Evolutionary conservation across 2,329 filamentous ascomycete species (phyloP).

Genomic region (Aspergillus texensis): DNA sequence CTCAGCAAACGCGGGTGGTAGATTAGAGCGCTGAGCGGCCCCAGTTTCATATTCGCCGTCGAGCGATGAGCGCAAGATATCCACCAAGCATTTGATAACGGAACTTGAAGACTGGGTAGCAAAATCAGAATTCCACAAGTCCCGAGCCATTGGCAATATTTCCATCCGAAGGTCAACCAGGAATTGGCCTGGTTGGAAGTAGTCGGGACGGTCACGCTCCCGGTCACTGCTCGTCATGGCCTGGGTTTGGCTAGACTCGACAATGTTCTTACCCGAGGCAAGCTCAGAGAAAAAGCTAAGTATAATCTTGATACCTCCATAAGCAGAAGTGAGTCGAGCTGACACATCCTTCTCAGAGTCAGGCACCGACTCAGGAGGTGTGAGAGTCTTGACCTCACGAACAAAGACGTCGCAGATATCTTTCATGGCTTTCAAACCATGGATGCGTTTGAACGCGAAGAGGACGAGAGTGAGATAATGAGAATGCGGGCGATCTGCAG

Average conservation of each 20-base stretch:
- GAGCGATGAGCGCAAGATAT: constrained; percentile 78
- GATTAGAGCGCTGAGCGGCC: constrained; percentile 65
- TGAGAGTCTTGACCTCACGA: constrained; percentile 56
- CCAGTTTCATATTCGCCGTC: constrained; percentile 74
- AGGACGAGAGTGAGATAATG: constrained; percentile 71
- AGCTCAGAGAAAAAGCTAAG: constrained; percentile 78
- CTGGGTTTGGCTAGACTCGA: constrained; percentile 70
- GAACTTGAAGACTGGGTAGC: constrained; percentile 78
- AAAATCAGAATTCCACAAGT: constrained; percentile 83
- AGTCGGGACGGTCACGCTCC: constrained; percentile 60
- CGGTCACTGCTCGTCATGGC: constrained; percentile 56
- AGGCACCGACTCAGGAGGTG: constrained; percentile 45
- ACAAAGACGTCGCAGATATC: constrained; percentile 71
- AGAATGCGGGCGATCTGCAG: constrained; percentile 54
- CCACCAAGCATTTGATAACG: constrained; percentile 77
- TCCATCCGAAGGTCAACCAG: constrained; percentile 82
- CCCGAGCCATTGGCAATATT: constrained; percentile 73
- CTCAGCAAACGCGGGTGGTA: constrained; percentile 52
- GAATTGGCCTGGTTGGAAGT: constrained; percentile 72
- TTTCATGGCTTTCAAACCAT: constrained; percentile 74
- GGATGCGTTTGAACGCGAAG: constrained; percentile 80
- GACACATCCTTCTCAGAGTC: constrained; percentile 43
- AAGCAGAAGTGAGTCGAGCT: constrained; percentile 53
- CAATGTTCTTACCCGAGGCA: constrained; percentile 75
- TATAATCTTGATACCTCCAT: constrained; percentile 75